Evolutionary conservation across 257 asterid genomes (phyloP).

Genomic region (Solanum microdontum): DNA sequence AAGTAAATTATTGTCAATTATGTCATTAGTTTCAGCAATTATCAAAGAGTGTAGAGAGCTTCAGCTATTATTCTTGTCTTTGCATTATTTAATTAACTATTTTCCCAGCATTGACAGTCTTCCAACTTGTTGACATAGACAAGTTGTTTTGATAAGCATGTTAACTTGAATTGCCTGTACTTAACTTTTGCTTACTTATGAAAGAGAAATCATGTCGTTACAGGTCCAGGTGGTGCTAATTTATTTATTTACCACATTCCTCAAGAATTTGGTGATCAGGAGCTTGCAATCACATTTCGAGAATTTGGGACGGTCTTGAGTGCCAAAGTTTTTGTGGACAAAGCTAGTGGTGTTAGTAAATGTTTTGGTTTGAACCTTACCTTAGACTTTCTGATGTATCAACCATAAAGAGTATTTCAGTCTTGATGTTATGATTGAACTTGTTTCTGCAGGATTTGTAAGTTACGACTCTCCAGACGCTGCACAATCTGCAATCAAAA

Average conservation of each 20-base stretch:
- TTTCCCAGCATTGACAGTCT: background rate
- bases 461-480: conserved; percentile 80
- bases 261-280: conserved; percentile 78
- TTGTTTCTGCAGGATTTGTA: conserved; percentile 58
- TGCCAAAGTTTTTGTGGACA: conserved; percentile 84
- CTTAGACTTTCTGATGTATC: background rate
- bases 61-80: background rate
- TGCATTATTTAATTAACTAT: background rate
- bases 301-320: conserved; percentile 79
- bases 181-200: background rate
- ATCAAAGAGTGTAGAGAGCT: background rate
- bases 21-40: background rate
- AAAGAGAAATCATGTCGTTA: background rate
- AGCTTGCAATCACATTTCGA: conserved; percentile 74
- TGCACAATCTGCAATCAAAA: conserved; percentile 70
- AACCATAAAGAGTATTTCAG: background rate
- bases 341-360: conserved; percentile 84
- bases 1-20: background rate
- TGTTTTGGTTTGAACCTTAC: conserved; percentile 60
- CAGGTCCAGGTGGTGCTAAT: conserved; percentile 98
- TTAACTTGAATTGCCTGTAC: background rate
- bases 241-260: conserved; percentile 92
- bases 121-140: background rate
- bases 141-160: background rate
- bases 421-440: background rate